Evolutionary conservation across 2,329 filamentous ascomycete species (phyloP).

Genomic region (Cercospora citrullina): DNA sequence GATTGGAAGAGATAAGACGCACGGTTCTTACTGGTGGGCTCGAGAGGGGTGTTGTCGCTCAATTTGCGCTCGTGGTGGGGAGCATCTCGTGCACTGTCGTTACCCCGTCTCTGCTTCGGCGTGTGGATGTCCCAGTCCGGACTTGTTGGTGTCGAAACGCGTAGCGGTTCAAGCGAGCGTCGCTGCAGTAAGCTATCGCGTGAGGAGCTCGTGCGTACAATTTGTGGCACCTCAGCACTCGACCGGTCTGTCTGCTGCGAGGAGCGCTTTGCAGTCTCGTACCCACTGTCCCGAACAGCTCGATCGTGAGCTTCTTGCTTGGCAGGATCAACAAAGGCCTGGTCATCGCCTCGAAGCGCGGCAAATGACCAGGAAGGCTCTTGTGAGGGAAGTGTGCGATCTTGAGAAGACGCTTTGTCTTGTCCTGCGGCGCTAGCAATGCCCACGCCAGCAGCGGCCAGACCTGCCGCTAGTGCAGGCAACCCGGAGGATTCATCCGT

Average conservation of each 20-base stretch:
- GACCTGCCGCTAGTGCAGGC: slow-evolving; percentile 5
- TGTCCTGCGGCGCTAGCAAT: neutral
- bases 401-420: neutral
- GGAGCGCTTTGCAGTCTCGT: slow-evolving; percentile 38
- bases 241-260: slow-evolving; percentile 23
- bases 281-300: slow-evolving; percentile 46
- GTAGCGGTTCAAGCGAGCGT: slow-evolving; percentile 36
- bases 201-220: slow-evolving; percentile 28
- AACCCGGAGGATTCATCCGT: slow-evolving; percentile 3
- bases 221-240: slow-evolving; percentile 21
- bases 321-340: neutral
- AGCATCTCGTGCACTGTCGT: slow-evolving; percentile 10
- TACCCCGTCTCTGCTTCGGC: slow-evolving; percentile 25
- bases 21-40: slow-evolving; percentile 48
- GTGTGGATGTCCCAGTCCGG: slow-evolving; percentile 25
- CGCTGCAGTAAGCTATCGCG: slow-evolving; percentile 35
- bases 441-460: slow-evolving; percentile 7
- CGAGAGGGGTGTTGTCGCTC: slow-evolving; percentile 40
- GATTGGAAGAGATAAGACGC: slow-evolving; percentile 50
- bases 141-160: slow-evolving; percentile 28
- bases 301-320: slow-evolving; percentile 25
- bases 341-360: slow-evolving; percentile 14
- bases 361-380: slow-evolving; percentile 29
- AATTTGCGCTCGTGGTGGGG: slow-evolving; percentile 25
- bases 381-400: neutral